Percentiles rank a stretch among this genome's conserved stretches.
Evolutionary conservation across 2,329 filamentous ascomycete species (phyloP).

Genomic region (Fusarium humuli): DNA sequence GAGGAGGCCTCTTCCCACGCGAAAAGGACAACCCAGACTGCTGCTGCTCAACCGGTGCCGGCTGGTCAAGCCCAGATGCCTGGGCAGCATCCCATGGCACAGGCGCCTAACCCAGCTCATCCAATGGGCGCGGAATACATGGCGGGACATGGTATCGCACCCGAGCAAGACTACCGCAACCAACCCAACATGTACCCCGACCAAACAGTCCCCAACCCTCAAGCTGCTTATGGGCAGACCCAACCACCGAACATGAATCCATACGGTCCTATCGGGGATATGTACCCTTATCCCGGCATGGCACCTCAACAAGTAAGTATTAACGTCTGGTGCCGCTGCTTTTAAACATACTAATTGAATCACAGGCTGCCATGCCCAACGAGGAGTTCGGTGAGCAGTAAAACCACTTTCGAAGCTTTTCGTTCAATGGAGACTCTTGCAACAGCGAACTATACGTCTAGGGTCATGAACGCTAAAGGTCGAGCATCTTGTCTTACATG

Average conservation of each 20-base stretch:
- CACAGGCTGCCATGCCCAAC: conserved; percentile 57
- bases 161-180: conserved; percentile 83
- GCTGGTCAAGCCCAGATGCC: conserved; percentile 65
- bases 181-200: conserved; percentile 84
- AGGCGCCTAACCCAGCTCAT: conserved; percentile 69
- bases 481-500: background rate
- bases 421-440: background rate
- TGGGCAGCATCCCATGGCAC: conserved; percentile 63
- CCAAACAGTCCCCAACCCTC: conserved; percentile 79
- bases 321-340: background rate
- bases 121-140: conserved; percentile 73
- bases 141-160: conserved; percentile 70
- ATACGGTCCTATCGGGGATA: conserved; percentile 83
- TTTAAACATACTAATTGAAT: conserved; percentile 23
- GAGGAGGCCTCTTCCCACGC: conserved; percentile 90
- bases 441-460: background rate
- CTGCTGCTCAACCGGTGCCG: conserved; percentile 58
- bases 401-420: background rate
- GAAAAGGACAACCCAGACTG: conserved; percentile 74
- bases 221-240: conserved; percentile 79
- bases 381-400: conserved; percentile 59
- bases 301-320: conserved; percentile 82
- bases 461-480: background rate
- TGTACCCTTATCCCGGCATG: conserved; percentile 87
- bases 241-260: conserved; percentile 69